A percentile compares a stretch with the other conserved stretches of the same genome.
Evolutionary conservation across 2,329 filamentous ascomycete species (phyloP).

Genomic region (Neonectria coccinea): DNA sequence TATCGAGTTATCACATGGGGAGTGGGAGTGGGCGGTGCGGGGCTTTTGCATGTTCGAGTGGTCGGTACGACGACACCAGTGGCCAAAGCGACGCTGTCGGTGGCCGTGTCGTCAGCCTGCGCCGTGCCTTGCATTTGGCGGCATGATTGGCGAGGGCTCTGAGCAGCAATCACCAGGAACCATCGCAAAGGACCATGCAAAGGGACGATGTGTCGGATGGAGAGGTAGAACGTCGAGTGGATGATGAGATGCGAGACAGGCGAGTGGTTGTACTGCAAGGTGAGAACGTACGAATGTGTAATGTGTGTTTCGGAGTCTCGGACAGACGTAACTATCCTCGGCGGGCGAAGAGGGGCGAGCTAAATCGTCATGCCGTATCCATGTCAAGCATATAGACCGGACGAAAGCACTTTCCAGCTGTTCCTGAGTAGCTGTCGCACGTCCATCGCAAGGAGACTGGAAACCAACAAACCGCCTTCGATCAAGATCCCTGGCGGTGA

Average conservation of each 20-base stretch:
- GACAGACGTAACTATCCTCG: too few species aligned
- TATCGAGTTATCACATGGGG: conserved; percentile 45
- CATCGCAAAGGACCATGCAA: conserved; percentile 20
- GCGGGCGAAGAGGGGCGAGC: background rate
- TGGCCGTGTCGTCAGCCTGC: conserved; percentile 45
- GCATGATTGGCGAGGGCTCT: conserved; percentile 44
- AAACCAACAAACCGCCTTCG: conserved; percentile 23
- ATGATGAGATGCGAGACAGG: background rate
- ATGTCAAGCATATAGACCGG: background rate
- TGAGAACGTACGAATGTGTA: too few species aligned
- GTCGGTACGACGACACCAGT: conserved; percentile 20
- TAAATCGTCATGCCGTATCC: background rate
- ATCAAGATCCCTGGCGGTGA: conserved; percentile 36
- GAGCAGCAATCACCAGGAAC: conserved; percentile 41
- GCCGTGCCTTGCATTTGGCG: conserved; percentile 47
- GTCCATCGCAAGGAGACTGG: conserved; percentile 12
- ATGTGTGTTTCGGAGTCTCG: too few species aligned
- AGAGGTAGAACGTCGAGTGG: background rate
- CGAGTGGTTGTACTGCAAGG: too few species aligned
- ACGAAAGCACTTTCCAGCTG: background rate
- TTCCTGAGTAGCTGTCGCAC: background rate
- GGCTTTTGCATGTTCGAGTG: conserved; percentile 34
- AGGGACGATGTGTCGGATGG: conserved; percentile 21
- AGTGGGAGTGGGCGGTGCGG: conserved; percentile 39
- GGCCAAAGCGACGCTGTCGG: conserved; percentile 33